Evolutionary conservation across 495 filamentous ascomycete species (phyloP).

Genomic region (Talaromyces thailandensis): DNA sequence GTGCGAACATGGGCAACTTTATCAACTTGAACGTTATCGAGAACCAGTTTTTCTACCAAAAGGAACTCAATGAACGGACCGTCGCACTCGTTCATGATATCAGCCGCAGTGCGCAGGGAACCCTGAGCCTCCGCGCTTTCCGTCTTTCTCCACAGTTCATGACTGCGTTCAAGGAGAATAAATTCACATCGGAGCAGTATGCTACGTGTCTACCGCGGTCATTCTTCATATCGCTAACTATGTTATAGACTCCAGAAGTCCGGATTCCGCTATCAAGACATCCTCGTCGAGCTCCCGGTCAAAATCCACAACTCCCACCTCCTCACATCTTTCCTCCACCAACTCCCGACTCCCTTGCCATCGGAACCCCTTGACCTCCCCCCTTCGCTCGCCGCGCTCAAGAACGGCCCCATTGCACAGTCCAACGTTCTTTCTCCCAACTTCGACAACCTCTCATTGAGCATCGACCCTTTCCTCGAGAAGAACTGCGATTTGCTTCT

Average conservation of each 20-base stretch:
- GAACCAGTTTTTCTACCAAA: slow-evolving; percentile 97
- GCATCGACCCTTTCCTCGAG: slow-evolving; percentile 96
- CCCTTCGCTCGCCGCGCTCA: slow-evolving; percentile 64
- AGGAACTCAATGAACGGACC: slow-evolving; percentile 81
- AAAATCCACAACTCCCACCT: slow-evolving; percentile 94
- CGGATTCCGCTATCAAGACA: slow-evolving; percentile 86
- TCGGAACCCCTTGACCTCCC: slow-evolving; percentile 59
- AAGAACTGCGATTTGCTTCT: slow-evolving; percentile 94
- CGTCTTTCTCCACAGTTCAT: slow-evolving; percentile 82
- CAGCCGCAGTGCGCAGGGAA: slow-evolving; percentile 85
- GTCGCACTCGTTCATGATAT: slow-evolving; percentile 95
- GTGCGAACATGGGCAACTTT: slow-evolving; percentile 97
- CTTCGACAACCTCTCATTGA: slow-evolving; percentile 78
- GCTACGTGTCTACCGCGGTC: slow-evolving; percentile 12
- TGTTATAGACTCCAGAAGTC: slow-evolving; percentile 72
- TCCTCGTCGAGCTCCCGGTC: slow-evolving; percentile 86
- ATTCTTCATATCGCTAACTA: not conserved
- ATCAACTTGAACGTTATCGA: slow-evolving; percentile 91
- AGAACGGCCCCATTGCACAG: slow-evolving; percentile 36
- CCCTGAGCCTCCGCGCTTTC: slow-evolving; percentile 84
- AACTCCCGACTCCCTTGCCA: slow-evolving; percentile 57
- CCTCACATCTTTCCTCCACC: slow-evolving; percentile 88
- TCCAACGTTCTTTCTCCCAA: slow-evolving; percentile 69
- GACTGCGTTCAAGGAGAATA: slow-evolving; percentile 86
- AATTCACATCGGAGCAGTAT: slow-evolving; percentile 93